Evolutionary conservation across 2,329 filamentous ascomycete genomes (phyloP).

Genomic region (Fusarium sublunatum): DNA sequence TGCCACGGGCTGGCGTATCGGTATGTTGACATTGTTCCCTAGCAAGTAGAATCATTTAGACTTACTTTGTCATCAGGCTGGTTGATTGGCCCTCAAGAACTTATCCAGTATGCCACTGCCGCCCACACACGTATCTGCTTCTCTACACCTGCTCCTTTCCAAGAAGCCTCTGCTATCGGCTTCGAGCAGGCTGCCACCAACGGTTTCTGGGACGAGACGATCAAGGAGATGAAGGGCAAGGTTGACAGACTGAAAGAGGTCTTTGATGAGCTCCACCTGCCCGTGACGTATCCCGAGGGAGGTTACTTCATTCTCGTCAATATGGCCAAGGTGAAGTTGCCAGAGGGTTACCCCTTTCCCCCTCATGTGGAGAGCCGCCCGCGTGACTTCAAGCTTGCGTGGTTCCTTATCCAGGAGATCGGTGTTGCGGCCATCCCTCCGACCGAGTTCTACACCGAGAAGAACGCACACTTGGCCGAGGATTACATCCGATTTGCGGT

Average conservation of each 20-base stretch:
- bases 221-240: slow-evolving; percentile 89
- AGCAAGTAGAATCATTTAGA: rapidly evolving
- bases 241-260: slow-evolving; percentile 87
- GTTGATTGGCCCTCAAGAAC: slow-evolving; percentile 87
- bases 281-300: slow-evolving; percentile 92
- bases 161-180: slow-evolving; percentile 93
- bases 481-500: slow-evolving; percentile 96
- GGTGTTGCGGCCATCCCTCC: slow-evolving; percentile 96
- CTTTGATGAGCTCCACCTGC: slow-evolving; percentile 78
- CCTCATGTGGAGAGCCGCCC: slow-evolving; percentile 86
- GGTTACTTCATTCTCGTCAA: slow-evolving; percentile 98
- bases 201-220: slow-evolving; percentile 88
- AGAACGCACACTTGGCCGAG: slow-evolving; percentile 85
- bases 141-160: slow-evolving; percentile 89
- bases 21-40: slow-evolving; percentile 47
- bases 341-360: slow-evolving; percentile 87
- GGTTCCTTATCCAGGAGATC: slow-evolving; percentile 97
- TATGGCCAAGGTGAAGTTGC: slow-evolving; percentile 86
- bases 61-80: slow-evolving; percentile 66
- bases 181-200: slow-evolving; percentile 89
- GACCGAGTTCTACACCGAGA: slow-evolving; percentile 94
- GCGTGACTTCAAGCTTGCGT: slow-evolving; percentile 92
- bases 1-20: slow-evolving; percentile 94
- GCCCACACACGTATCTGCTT: slow-evolving; percentile 98
- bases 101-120: slow-evolving; percentile 91